Conservation (phyloP, 768 basidiomycete species). For the Trametes cingulata region DNA sequence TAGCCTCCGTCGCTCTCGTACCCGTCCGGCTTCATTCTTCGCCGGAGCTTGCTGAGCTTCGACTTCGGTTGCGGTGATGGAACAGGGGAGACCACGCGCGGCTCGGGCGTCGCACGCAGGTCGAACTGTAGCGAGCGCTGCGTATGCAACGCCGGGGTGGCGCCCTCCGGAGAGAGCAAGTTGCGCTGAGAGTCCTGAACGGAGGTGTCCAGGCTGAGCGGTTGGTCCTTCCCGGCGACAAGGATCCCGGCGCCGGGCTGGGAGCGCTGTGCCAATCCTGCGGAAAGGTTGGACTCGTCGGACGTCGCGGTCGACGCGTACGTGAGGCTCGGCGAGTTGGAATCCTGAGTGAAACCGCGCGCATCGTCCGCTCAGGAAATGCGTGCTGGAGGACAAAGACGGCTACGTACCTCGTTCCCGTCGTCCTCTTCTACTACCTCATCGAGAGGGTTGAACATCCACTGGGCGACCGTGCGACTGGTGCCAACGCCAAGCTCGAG, state of each 20-base stretch:
- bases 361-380: background rate
- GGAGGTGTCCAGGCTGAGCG: constrained; percentile 13
- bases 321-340: constrained; percentile 38
- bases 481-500: constrained; percentile 64
- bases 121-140: constrained; percentile 31
- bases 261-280: constrained; percentile 14
- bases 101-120: constrained; percentile 33
- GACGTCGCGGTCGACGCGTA: constrained; percentile 44
- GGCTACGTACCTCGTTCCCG: constrained; percentile 33
- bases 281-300: constrained; percentile 42
- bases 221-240: constrained; percentile 12
- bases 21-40: constrained; percentile 38
- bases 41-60: constrained; percentile 42
- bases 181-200: constrained; percentile 1
- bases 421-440: constrained; percentile 56
- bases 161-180: background rate
- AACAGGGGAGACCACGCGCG: constrained; percentile 15
- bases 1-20: constrained; percentile 58
- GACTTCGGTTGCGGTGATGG: constrained; percentile 20
- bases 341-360: constrained; percentile 14
- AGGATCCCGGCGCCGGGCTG: constrained; percentile 28
- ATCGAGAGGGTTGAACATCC: constrained; percentile 69
- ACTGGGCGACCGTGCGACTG: constrained; percentile 61
- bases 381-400: background rate
- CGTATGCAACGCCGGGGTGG: constrained; percentile 15